Percentiles rank a stretch among this genome's conserved stretches.
These are phyloP conservation scores for Paramarasmius palmivorus DNA, from an alignment of 1,284 basidiomycete genomes.

Conservation along the genomic window DNA sequence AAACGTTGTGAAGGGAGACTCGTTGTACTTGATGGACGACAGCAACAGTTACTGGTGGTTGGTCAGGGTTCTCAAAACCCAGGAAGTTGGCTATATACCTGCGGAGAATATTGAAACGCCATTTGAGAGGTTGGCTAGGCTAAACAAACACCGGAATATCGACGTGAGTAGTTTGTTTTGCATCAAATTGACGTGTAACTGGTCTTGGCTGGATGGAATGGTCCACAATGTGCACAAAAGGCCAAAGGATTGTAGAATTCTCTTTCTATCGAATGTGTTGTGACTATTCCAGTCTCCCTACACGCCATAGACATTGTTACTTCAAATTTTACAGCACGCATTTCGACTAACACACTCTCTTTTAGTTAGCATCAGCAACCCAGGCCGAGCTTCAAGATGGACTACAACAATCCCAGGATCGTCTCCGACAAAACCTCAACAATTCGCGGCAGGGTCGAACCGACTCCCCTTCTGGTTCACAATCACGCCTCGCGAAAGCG, in stretches of 20 bases:
- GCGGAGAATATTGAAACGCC: conserved; percentile 99
- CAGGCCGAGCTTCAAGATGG: conserved; percentile 64
- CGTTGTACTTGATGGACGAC: conserved; percentile 91
- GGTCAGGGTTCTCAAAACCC: conserved; percentile 93
- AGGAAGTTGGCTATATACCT: conserved; percentile 99
- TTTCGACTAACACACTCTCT: neutral
- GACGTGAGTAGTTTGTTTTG: conserved; percentile 62
- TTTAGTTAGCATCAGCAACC: conserved; percentile 74
- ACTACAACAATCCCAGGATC: conserved; percentile 47
- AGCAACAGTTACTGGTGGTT: conserved; percentile 99
- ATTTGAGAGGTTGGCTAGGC: conserved; percentile 90
- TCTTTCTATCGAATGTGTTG: too few relatives aligned
- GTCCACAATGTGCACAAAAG: too few relatives aligned
- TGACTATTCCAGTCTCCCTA: too few relatives aligned
- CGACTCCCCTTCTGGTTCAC: conserved; percentile 40
- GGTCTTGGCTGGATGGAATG: too few relatives aligned
- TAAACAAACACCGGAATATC: conserved; percentile 98
- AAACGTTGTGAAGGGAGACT: conserved; percentile 95
- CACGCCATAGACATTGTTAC: neutral
- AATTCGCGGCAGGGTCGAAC: conserved; percentile 45
- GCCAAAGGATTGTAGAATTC: too few relatives aligned
- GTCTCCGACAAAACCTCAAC: conserved; percentile 48
- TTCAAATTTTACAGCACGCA: too few relatives aligned
- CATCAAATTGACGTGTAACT: too few relatives aligned
- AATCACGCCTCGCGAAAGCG: conserved; percentile 19